Conservation (phyloP, 2,329 filamentous ascomycete species). For the Diplocarpon mali region DNA sequence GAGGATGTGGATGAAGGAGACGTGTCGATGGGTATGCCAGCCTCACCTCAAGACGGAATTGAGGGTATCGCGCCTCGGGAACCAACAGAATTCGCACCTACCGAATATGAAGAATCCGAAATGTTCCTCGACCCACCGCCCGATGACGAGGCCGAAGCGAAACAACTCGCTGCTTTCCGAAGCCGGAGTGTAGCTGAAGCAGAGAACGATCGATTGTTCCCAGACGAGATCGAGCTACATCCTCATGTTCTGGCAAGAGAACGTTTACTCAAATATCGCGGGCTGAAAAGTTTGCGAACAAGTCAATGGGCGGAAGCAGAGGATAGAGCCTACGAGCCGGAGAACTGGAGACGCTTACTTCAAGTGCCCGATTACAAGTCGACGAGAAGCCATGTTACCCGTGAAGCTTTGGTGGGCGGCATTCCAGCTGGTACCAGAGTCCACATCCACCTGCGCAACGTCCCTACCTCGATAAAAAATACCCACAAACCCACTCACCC, state of each 20-base stretch:
- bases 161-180: conserved; percentile 73
- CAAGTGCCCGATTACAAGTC: conserved; percentile 85
- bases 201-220: conserved; percentile 87
- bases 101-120: conserved; percentile 89
- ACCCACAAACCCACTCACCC: conserved; percentile 46
- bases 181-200: conserved; percentile 67
- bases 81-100: conserved; percentile 67
- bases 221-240: conserved; percentile 90
- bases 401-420: conserved; percentile 82
- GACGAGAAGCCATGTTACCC: conserved; percentile 61
- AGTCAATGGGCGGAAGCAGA: conserved; percentile 85
- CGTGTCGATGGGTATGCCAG: conserved; percentile 39
- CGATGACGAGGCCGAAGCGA: conserved; percentile 70
- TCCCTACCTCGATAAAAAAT: conserved; percentile 42
- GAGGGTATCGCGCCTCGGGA: conserved; percentile 57
- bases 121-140: conserved; percentile 69
- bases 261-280: conserved; percentile 74
- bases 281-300: conserved; percentile 80
- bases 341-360: conserved; percentile 78
- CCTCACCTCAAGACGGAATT: conserved; percentile 71
- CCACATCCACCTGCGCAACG: conserved; percentile 58
- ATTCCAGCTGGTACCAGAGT: conserved; percentile 77
- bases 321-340: conserved; percentile 76
- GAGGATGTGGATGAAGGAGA: conserved; percentile 55
- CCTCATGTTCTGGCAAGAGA: conserved; percentile 80